Evolutionary conservation across 2,329 filamentous ascomycete genomes (phyloP).

Genomic region (Aureobasidium uvarum): DNA sequence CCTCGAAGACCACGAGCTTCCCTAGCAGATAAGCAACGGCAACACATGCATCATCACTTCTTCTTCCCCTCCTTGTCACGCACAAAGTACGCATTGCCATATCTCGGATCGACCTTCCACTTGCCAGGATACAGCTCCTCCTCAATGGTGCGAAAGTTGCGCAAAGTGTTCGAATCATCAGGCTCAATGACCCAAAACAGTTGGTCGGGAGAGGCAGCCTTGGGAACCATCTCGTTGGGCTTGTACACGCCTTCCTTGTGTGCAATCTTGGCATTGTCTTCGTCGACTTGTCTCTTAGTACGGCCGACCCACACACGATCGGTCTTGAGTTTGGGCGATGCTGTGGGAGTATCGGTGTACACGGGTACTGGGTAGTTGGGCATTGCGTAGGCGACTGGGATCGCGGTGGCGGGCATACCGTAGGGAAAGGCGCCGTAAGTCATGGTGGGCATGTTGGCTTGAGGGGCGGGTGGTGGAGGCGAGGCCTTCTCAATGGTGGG

Average conservation of each 20-base stretch:
- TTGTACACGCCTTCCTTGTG: constrained; percentile 38
- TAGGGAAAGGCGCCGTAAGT: constrained; percentile 5
- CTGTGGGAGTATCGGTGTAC: constrained; percentile 26
- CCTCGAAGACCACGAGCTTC: background rate
- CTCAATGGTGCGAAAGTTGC: constrained; percentile 38
- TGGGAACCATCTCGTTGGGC: constrained; percentile 38
- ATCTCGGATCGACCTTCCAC: constrained; percentile 40
- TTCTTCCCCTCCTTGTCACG: constrained; percentile 35
- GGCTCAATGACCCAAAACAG: constrained; percentile 41
- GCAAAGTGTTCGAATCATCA: constrained; percentile 36
- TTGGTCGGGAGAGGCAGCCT: constrained; percentile 37
- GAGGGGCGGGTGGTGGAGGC: background rate
- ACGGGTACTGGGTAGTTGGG: constrained; percentile 22
- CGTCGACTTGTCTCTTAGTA: constrained; percentile 40
- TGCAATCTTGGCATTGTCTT: constrained; percentile 42
- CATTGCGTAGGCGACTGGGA: constrained; percentile 23
- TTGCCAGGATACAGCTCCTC: constrained; percentile 36
- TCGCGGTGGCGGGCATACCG: constrained; percentile 1
- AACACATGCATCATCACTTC: constrained; percentile 26
- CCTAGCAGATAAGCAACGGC: background rate
- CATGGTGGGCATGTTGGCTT: constrained; percentile 1
- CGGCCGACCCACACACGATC: constrained; percentile 39
- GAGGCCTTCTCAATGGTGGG: background rate
- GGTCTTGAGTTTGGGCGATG: background rate
- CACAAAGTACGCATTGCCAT: constrained; percentile 39